Evolutionary conservation across 1,139 yeast species (phyloP), one percentile per base, ranked within the genome.

Genomic region (Yueomyces sp.): DNA sequence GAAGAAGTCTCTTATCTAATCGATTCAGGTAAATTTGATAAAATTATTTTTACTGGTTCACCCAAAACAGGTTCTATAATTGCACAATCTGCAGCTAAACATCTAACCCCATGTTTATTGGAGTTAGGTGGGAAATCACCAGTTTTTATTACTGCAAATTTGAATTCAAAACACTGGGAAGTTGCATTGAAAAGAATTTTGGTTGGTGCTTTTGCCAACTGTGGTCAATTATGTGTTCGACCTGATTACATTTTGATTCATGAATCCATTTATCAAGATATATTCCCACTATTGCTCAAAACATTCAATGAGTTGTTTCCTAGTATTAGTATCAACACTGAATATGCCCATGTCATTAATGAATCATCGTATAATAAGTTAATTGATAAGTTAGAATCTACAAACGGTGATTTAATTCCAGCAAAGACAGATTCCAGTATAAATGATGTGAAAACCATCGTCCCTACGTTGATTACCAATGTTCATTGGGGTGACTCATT

Each of bases 81-180:
- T 39, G 83, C 93, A 31, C 68, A 71, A 48, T 83, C 83, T 41
- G 96, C 96, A 0, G 95, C 94, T 6, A 79, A 84, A 62, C 73
- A 76, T 36, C 69, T 89, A 54, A 85, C 95, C 1, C 97, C 97
- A 0, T 73, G 73, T 26, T 65, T 83, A 29, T 69, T 91, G 48
- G 97, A 89, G 63, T 70, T 91, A 40, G 97, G 97, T 41, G 96
- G 96, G n/a, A 87, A 87, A 60, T 81, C 91, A 3, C 96, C 96
- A 0, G 84, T 76, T 1, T 70, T 87, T 49, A 67, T 87, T 8
- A 74, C 87, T 42, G 68, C 72, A 39, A 68, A 73, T 41, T 67
- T 74, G 40, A 58, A 60, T 6, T 50, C 58, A 6, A 62, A 59
- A 2, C 71, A 78, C 50, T 50, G 83, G 42, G 62, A 64, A 26